Evolutionary conservation across 352 stramenopile genomes (phyloP), one percentile per base, ranked within the genome.

Genomic region (Phytophthora ramorum): DNA sequence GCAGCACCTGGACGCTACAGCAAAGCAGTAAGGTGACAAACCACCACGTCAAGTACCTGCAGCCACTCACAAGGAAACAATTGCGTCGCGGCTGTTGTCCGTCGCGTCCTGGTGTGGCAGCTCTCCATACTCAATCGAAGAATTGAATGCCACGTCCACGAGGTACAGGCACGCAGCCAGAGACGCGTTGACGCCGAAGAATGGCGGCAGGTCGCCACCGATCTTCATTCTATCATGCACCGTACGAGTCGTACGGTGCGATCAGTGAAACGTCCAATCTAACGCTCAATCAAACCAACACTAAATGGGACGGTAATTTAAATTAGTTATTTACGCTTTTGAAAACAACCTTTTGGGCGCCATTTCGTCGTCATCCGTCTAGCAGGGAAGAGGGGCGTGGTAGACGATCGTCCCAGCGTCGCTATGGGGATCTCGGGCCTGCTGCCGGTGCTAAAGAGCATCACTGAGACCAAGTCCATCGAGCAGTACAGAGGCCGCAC

Each of bases 381-480:
- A 72, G 63, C 66, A 71, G 65, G 19, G 45, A 71, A 52, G 22
- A 56, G 49, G 22, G 38, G 56, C 17, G 28, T 13, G 47, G 40
- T 19, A 41, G 19, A 14, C 48, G 32, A 56, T n/a, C n/a, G 30
- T 19, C 13, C 20, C 38, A 24, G 22, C 20, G 35, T 35, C 13
- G 51, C n/a, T 6, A 90, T 90, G 79, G 81, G 79, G 19, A 89
- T 89, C 51, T 78, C 81, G 9, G 79, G 79, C 2, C 78, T 89
- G 20, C 54, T 90, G 34, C 79, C 79, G 34, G 77, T 83, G 73
- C 88, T 96, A 40, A 90, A 91, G 71, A 90, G 81, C 66, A 86
- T 92, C 71, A 91, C 84, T 4, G 72, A 85, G 58, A 72, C 69
- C 44, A 90, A 87, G 53, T 43, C 58, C 14, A 76, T 93, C 19